phyloP scores from a whole-genome alignment of 164 flowering plant genomes.

The Vitis rupestris region DNA sequence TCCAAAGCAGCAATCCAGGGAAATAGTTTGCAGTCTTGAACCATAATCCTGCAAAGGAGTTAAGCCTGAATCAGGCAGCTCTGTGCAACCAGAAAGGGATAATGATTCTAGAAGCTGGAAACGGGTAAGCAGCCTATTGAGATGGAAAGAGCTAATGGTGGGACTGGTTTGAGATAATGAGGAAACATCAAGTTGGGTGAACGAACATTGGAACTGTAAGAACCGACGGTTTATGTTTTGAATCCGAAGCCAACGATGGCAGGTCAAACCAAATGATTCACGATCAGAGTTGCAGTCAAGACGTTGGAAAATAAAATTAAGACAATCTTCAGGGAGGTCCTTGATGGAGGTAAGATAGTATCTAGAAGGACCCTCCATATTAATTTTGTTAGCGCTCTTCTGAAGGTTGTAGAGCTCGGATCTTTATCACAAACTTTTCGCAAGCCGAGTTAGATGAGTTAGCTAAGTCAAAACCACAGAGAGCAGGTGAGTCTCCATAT shows the following conservation, averaged over 20 bases:
- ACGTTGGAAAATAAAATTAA: conserved; percentile 37
- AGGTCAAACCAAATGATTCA: conserved; percentile 75
- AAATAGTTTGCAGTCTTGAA: conserved; percentile 38
- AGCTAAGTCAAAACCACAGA: conserved; percentile 49
- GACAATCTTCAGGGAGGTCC: conserved; percentile 70
- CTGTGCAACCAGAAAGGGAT: conserved; percentile 64
- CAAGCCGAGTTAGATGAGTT: conserved; percentile 34
- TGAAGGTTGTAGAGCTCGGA: conserved; percentile 58
- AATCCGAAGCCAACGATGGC: conserved; percentile 63
- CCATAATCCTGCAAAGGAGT: conserved; percentile 36
- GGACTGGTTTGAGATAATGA: conserved; percentile 21
- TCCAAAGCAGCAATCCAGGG: conserved; percentile 57
- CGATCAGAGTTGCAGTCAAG: conserved; percentile 42
- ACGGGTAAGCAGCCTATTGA: conserved; percentile 48
- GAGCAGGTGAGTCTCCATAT: conserved; percentile 43
- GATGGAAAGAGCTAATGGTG: conserved; percentile 30
- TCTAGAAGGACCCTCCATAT: conserved; percentile 15
- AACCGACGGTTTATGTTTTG: conserved; percentile 52
- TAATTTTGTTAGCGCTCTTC: conserved; percentile 20
- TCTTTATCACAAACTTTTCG: conserved; percentile 46
- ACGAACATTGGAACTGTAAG: conserved; percentile 54
- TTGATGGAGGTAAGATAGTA: conserved; percentile 31
- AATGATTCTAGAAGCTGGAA: conserved; percentile 47
- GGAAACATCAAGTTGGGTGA: conserved; percentile 15
- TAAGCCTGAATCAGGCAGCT: conserved; percentile 52